These are phyloP conservation scores for Elongisporangium undulatum DNA, from an alignment of 352 stramenopile species.

Conservation along the genomic window DNA sequence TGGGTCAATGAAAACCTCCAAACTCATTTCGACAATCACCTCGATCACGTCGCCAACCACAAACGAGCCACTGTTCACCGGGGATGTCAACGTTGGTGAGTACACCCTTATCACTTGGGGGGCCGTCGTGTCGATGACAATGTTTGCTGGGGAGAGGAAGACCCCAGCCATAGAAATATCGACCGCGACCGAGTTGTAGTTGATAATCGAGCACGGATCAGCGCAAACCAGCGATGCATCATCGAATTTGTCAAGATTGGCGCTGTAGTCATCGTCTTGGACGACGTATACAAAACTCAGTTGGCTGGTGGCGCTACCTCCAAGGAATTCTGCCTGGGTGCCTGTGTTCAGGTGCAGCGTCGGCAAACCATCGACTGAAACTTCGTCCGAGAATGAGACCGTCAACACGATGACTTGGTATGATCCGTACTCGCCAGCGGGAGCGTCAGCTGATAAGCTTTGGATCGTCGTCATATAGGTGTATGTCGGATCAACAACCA, in stretches of 20 bases:
- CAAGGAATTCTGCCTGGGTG: conserved; percentile 48
- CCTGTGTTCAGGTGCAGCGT: conserved; percentile 61
- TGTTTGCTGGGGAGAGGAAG: conserved; percentile 33
- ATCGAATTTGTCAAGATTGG: conserved; percentile 53
- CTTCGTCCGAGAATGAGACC: conserved; percentile 72
- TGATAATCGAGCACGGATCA: conserved; percentile 51
- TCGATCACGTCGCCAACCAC: conserved; percentile 78
- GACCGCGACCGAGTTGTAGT: conserved; percentile 53
- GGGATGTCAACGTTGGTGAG: conserved; percentile 38
- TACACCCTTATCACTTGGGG: conserved; percentile 63
- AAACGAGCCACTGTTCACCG: conserved; percentile 60
- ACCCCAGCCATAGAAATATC: conserved; percentile 36
- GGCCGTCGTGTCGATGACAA: conserved; percentile 54
- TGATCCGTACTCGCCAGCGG: conserved; percentile 49
- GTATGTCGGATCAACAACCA: conserved; percentile 45
- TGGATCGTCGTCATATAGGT: conserved; percentile 37
- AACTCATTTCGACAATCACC: conserved; percentile 72
- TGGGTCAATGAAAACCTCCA: conserved; percentile 74
- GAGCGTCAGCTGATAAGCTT: conserved; percentile 39
- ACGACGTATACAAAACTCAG: conserved; percentile 79
- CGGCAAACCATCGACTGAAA: conserved; percentile 46
- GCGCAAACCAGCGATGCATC: conserved; percentile 44
- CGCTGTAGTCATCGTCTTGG: conserved; percentile 28
- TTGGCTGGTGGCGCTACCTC: conserved; percentile 34
- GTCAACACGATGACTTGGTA: conserved; percentile 72